phyloP scores from a whole-genome alignment of 2,329 filamentous ascomycete species.

The Cladosporium velox region DNA sequence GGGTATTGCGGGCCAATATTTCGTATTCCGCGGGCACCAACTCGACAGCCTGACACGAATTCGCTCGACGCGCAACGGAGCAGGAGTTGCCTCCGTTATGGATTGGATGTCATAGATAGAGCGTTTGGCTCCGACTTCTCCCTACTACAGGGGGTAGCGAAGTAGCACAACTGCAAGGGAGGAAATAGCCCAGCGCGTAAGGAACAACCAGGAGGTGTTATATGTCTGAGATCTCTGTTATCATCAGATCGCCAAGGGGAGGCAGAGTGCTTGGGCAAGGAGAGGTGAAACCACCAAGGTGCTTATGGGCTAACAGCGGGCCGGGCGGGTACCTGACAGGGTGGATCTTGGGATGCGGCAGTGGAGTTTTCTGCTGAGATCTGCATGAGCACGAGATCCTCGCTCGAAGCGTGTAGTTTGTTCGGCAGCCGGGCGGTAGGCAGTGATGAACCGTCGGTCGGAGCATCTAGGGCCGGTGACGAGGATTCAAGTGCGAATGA shows the following conservation, averaged over 20 bases:
- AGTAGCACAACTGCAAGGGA: not conserved
- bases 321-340: slow-evolving; percentile 14
- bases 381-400: not conserved
- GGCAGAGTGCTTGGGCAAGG: not conserved
- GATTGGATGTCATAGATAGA: not conserved
- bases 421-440: not conserved
- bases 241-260: not conserved
- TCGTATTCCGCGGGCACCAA: not conserved
- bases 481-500: not conserved
- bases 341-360: not conserved
- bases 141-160: not conserved
- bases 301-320: not conserved
- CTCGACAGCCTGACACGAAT: not conserved
- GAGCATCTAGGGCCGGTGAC: not conserved
- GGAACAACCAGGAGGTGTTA: slow-evolving; percentile 10
- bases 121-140: too few relatives aligned
- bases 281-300: slow-evolving; percentile 6
- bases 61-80: not conserved
- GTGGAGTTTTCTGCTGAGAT: not conserved
- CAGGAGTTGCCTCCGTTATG: not conserved
- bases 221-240: slow-evolving; percentile 12
- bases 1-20: not conserved
- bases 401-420: not conserved
- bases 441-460: not conserved
- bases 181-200: not conserved